phyloP scores from a whole-genome alignment of 441 rosid genomes.

The Aleurites moluccanus region DNA sequence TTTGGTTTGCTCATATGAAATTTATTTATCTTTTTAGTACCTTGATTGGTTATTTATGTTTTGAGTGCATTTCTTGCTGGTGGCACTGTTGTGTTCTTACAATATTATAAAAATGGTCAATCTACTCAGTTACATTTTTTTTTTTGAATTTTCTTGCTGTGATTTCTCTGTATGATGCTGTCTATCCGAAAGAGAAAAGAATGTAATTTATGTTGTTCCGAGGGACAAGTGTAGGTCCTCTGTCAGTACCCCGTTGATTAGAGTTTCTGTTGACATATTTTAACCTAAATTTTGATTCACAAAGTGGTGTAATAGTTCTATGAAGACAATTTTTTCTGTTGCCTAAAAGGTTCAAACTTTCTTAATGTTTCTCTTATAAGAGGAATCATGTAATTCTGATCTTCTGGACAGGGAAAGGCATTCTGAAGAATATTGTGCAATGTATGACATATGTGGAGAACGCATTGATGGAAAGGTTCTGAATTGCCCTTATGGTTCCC shows the following conservation, averaged over 20 bases:
- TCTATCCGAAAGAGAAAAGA: background rate
- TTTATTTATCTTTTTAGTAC: background rate
- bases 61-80: background rate
- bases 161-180: background rate
- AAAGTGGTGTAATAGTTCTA: background rate
- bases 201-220: background rate
- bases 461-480: constrained; percentile 75
- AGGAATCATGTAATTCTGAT: constrained; percentile 7
- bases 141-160: background rate
- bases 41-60: background rate
- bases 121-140: background rate
- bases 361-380: background rate
- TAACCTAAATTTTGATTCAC: background rate
- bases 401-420: constrained; percentile 44
- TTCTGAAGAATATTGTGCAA: constrained; percentile 74
- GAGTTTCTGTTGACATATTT: background rate
- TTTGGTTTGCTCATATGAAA: background rate
- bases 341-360: background rate
- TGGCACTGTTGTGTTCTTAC: background rate
- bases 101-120: background rate
- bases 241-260: too few species aligned
- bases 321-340: background rate
- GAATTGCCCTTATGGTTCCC: constrained; percentile 66
- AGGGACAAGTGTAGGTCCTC: background rate
- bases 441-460: constrained; percentile 86